phyloP scores from a whole-genome alignment of 1,284 basidiomycete genomes.

The Sporisorium scitamineum region DNA sequence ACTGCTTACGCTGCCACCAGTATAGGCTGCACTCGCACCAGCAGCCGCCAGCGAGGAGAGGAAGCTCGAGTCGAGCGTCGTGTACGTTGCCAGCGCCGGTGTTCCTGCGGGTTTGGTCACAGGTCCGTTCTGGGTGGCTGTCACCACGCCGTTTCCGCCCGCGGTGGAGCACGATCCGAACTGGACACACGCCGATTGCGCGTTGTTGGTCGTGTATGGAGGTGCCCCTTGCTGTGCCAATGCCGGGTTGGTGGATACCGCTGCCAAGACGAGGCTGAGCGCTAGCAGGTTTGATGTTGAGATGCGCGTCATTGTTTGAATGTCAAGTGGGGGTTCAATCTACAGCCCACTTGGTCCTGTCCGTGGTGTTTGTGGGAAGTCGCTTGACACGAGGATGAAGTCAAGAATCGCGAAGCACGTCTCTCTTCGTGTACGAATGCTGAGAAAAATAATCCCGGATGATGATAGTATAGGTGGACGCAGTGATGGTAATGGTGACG shows the following conservation, averaged over 20 bases:
- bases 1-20: conserved; percentile 15
- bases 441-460: background rate
- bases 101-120: conserved; percentile 32
- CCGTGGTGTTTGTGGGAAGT: background rate
- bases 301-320: background rate
- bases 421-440: background rate
- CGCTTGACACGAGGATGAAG: background rate
- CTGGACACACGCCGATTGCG: conserved; percentile 31
- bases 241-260: background rate
- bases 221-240: conserved; percentile 18
- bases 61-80: conserved; percentile 22
- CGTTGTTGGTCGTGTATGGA: conserved; percentile 36
- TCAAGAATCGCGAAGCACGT: background rate
- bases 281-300: background rate
- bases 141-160: conserved; percentile 16
- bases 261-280: background rate
- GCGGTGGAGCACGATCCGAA: conserved; percentile 37
- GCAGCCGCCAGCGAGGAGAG: conserved; percentile 36
- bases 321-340: background rate
- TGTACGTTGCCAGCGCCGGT: conserved; percentile 36
- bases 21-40: conserved; percentile 26
- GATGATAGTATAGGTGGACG: background rate
- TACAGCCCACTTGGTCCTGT: background rate
- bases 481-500: background rate
- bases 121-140: conserved; percentile 34